Conservation (phyloP, 129 eudicot species). For the Helianthus tuberosus region DNA sequence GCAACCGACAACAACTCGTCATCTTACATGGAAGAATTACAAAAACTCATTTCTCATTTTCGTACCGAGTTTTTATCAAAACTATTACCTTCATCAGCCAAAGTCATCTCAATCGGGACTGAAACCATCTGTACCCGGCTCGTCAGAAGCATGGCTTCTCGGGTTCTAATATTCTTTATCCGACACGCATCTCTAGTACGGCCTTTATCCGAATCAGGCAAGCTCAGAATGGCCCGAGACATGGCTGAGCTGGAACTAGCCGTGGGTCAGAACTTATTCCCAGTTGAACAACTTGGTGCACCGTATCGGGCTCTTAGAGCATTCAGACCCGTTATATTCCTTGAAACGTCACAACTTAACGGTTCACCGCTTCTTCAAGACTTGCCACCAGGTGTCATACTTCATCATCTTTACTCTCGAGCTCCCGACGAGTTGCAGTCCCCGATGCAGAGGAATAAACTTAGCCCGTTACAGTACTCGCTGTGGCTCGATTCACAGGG, state of each 20-base stretch:
- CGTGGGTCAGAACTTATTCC: conserved; percentile 87
- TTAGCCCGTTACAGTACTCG: conserved; percentile 78
- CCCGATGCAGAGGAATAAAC: conserved; percentile 85
- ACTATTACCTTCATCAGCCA: conserved; percentile 71
- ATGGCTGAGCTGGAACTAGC: conserved; percentile 94
- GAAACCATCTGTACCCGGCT: conserved; percentile 80
- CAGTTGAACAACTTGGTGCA: conserved; percentile 92
- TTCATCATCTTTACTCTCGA: conserved; percentile 88
- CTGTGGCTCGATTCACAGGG: conserved; percentile 94
- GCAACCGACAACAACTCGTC: conserved; percentile 83
- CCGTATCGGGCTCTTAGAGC: conserved; percentile 98
- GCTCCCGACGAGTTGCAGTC: conserved; percentile 91
- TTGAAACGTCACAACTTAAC: conserved; percentile 77
- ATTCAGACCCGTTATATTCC: conserved; percentile 76
- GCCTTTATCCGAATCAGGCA: conserved; percentile 92
- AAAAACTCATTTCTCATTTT: conserved; percentile 72
- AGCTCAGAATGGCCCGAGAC: conserved; percentile 91
- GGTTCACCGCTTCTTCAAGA: conserved; percentile 85
- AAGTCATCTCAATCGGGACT: conserved; percentile 43
- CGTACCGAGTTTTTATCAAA: conserved; percentile 71
- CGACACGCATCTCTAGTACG: conserved; percentile 84
- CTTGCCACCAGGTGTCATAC: conserved; percentile 72
- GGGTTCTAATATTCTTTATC: conserved; percentile 77
- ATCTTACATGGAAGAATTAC: conserved; percentile 94
- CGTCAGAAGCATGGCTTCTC: conserved; percentile 87